Conservation (phyloP, 202 grass and related monocot species). For the Brachypodium distachyon region DNA sequence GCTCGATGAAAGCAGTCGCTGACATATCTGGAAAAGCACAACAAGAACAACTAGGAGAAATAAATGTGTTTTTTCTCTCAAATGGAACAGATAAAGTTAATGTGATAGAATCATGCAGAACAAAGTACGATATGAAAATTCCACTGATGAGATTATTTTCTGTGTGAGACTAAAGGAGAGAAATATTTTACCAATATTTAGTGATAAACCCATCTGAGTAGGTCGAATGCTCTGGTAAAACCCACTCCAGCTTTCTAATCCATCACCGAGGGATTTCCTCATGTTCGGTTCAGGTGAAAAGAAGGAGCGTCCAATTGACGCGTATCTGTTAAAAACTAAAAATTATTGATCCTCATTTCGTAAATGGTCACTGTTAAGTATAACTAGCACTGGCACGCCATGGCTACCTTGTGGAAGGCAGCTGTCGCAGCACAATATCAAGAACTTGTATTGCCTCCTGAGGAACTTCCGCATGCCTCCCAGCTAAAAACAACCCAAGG, state of each 20-base stretch:
- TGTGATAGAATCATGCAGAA: background rate
- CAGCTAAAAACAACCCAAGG: conserved; percentile 62
- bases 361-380: background rate
- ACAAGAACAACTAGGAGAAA: background rate
- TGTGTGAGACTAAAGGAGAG: background rate
- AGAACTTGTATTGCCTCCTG: conserved; percentile 89
- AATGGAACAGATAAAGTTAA: background rate
- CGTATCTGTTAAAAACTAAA: conserved; percentile 37
- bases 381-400: background rate
- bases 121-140: background rate
- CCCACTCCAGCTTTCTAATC: conserved; percentile 79
- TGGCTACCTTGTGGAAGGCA: conserved; percentile 53
- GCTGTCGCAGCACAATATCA: conserved; percentile 77
- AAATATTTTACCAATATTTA: conserved; percentile 69
- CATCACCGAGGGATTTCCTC: conserved; percentile 60
- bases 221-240: conserved; percentile 93
- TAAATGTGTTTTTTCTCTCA: background rate
- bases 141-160: background rate
- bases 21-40: conserved; percentile 68
- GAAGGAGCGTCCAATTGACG: conserved; percentile 59
- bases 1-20: conserved; percentile 71
- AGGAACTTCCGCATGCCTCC: conserved; percentile 61
- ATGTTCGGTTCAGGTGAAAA: conserved; percentile 63
- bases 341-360: background rate
- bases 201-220: conserved; percentile 86